Percentiles rank a stretch among this genome's conserved stretches.
These are phyloP conservation scores for Penicillium longicatenatum DNA, from an alignment of 495 filamentous ascomycete genomes.

Conservation along the genomic window DNA sequence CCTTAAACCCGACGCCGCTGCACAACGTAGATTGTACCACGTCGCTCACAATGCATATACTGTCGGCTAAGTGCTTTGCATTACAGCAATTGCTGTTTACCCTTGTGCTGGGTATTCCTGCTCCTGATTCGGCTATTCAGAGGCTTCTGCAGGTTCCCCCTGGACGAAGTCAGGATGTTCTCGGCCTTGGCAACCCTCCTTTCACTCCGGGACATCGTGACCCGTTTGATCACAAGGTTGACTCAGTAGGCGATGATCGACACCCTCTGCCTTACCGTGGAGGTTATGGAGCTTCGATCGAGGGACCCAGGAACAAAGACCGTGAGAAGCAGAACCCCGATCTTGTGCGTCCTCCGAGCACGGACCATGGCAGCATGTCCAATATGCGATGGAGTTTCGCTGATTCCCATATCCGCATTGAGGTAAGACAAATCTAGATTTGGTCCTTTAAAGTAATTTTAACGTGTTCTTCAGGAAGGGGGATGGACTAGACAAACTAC, in stretches of 20 bases:
- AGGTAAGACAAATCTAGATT: slow-evolving; percentile 41
- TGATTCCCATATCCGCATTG: slow-evolving; percentile 66
- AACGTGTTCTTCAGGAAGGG: slow-evolving; percentile 50
- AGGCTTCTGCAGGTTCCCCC: slow-evolving; percentile 2
- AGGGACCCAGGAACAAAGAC: slow-evolving; percentile 65
- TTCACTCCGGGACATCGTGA: slow-evolving; percentile 46
- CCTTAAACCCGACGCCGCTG: not conserved
- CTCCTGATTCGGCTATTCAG: slow-evolving; percentile 1
- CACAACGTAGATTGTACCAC: not conserved
- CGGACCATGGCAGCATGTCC: slow-evolving; percentile 61
- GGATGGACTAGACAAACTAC: slow-evolving; percentile 72
- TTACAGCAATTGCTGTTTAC: not conserved
- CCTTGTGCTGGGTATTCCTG: not conserved
- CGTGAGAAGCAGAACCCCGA: slow-evolving; percentile 66
- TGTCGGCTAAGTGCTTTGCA: not conserved
- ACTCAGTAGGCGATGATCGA: slow-evolving; percentile 56
- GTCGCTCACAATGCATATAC: not conserved
- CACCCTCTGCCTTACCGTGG: slow-evolving; percentile 68
- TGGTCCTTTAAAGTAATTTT: not conserved
- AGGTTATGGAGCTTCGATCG: slow-evolving; percentile 59
- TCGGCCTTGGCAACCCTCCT: slow-evolving; percentile 17
- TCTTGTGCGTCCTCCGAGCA: slow-evolving; percentile 63
- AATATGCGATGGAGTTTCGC: slow-evolving; percentile 71
- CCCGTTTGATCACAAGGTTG: slow-evolving; percentile 54
- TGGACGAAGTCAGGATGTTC: not conserved